A percentile compares a stretch with the other conserved stretches of the same genome.
Conservation (phyloP, 1,284 basidiomycete genomes). For the Ganoderma lucidum region DNA sequence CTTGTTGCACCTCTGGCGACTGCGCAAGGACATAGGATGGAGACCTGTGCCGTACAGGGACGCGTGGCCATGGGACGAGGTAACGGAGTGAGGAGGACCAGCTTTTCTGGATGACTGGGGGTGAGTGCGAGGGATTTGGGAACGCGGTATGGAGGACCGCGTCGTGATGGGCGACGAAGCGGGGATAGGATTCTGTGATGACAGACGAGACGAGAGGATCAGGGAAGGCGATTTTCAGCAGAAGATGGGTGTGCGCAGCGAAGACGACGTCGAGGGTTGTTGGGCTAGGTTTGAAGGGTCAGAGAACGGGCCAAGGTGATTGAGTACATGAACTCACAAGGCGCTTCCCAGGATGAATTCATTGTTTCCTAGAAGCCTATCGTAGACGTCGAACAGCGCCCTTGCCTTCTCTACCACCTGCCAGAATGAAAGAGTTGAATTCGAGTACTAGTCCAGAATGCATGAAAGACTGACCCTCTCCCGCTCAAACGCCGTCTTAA, state of each 20-base stretch:
- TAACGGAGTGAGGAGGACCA: conserved; percentile 36
- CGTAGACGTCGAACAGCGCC: conserved; percentile 62
- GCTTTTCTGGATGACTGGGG: conserved; percentile 25
- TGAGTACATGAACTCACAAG: conserved; percentile 12
- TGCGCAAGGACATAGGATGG: conserved; percentile 9
- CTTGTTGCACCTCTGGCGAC: conserved; percentile 40
- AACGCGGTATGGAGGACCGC: conserved; percentile 51
- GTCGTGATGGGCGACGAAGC: conserved; percentile 62
- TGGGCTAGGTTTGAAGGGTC: conserved; percentile 48
- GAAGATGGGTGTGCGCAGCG: conserved; percentile 71
- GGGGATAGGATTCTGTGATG: conserved; percentile 61
- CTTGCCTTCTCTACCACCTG: conserved; percentile 70
- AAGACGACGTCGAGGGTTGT: conserved; percentile 70
- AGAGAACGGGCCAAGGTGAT: neutral
- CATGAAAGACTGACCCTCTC: conserved; percentile 58
- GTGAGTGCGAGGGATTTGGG: conserved; percentile 32
- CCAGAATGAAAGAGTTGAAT: neutral
- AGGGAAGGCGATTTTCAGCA: conserved; percentile 65
- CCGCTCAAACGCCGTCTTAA: conserved; percentile 63
- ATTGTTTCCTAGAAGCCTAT: conserved; percentile 59
- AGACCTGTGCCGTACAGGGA: conserved; percentile 19
- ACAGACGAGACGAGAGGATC: conserved; percentile 65
- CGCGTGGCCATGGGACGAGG: conserved; percentile 33
- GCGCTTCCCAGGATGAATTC: conserved; percentile 55
- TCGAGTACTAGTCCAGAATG: neutral